Evolutionary conservation across 768 basidiomycete species (phyloP).

Genomic region (Boletus vinaceobasis): DNA sequence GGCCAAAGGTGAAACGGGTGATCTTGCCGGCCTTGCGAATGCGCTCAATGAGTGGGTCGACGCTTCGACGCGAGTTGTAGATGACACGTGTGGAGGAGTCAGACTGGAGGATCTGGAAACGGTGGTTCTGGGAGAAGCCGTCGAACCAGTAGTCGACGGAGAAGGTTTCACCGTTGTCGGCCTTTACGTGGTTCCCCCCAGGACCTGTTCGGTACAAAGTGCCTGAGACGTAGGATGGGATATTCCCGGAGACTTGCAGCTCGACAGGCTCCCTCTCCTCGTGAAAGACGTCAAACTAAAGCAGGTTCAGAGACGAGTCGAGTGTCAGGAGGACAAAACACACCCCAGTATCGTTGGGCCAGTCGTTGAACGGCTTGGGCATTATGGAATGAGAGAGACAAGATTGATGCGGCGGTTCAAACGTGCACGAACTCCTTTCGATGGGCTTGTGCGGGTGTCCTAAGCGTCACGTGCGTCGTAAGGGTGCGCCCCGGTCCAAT

Average conservation of each 20-base stretch:
- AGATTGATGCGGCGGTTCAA: background rate
- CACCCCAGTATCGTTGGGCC: conserved; percentile 31
- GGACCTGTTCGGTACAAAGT: conserved; percentile 40
- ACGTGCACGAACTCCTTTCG: background rate
- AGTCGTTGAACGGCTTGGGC: conserved; percentile 28
- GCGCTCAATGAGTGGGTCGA: conserved; percentile 28
- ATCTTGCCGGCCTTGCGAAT: conserved; percentile 25
- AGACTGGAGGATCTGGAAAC: conserved; percentile 36
- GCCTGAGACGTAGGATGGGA: conserved; percentile 36
- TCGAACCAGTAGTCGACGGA: conserved; percentile 41
- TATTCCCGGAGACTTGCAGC: conserved; percentile 25
- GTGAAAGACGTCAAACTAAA: conserved; percentile 27
- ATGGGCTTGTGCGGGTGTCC: no score
- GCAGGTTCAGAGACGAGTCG: background rate
- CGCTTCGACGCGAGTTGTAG: conserved; percentile 34
- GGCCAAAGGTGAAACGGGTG: conserved; percentile 21
- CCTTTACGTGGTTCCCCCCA: conserved; percentile 29
- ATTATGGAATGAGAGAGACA: background rate
- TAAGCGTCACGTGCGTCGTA: no score
- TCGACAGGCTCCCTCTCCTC: conserved; percentile 29
- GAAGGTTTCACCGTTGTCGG: conserved; percentile 16
- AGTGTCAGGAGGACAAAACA: background rate
- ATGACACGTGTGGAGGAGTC: conserved; percentile 24
- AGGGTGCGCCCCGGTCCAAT: no score
- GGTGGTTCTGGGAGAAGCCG: conserved; percentile 38